phyloP scores from a whole-genome alignment of 2,329 filamentous ascomycete species.

The Penicillium sp. region DNA sequence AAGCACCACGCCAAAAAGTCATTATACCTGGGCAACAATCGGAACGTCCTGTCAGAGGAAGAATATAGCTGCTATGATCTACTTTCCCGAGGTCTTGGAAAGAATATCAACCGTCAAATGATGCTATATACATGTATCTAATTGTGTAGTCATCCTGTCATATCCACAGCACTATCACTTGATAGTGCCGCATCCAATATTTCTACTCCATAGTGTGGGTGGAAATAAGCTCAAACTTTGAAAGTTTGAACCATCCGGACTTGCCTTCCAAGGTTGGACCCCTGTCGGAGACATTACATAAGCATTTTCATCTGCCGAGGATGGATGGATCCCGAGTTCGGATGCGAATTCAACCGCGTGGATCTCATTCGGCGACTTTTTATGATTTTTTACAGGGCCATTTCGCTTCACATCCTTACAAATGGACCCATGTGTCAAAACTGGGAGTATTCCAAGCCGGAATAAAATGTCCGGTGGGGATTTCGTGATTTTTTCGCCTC shows the following conservation, averaged over 20 bases:
- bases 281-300: background rate
- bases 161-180: background rate
- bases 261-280: background rate
- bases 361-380: conserved; percentile 4
- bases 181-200: background rate
- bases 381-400: background rate
- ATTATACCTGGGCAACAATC: too few relatives aligned
- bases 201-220: background rate
- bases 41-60: too few relatives aligned
- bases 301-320: background rate
- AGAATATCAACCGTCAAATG: background rate
- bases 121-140: background rate
- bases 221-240: background rate
- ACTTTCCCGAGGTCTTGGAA: too few relatives aligned
- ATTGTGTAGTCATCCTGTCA: background rate
- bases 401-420: background rate
- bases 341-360: background rate
- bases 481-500: background rate
- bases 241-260: background rate
- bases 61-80: too few relatives aligned
- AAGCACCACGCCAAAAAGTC: too few relatives aligned
- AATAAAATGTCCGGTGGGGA: background rate
- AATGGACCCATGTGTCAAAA: background rate
- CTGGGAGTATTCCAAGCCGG: background rate
- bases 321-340: background rate